These are phyloP conservation scores for Trichoderma lentiforme DNA, from an alignment of 2,329 filamentous ascomycete species.

Conservation along the genomic window DNA sequence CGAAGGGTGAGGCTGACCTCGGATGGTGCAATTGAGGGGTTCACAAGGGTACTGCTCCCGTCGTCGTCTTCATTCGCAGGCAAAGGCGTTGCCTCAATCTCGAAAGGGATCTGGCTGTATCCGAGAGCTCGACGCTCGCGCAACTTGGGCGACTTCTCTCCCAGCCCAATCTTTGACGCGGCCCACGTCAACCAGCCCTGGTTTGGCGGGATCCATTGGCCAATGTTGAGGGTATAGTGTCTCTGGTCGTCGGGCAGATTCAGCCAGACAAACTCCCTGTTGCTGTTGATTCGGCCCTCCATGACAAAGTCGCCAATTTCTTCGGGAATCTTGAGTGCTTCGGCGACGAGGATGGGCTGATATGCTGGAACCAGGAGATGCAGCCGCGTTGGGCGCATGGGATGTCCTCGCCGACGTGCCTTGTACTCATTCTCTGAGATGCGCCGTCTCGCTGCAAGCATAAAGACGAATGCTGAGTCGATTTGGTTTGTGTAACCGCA, in stretches of 20 bases:
- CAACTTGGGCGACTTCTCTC: conserved; percentile 21
- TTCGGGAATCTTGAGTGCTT: conserved; percentile 35
- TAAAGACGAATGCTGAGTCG: conserved; percentile 39
- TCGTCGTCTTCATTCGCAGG: conserved; percentile 1
- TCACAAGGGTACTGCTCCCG: conserved; percentile 15
- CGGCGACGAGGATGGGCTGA: conserved; percentile 36
- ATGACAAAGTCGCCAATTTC: conserved; percentile 38
- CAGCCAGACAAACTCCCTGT: conserved; percentile 37
- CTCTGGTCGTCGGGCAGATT: conserved; percentile 36
- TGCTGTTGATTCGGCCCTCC: conserved; percentile 39
- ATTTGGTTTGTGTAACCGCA: conserved; percentile 41
- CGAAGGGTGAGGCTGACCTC: background rate
- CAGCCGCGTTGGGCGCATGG: conserved; percentile 28
- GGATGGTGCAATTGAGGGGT: conserved; percentile 9
- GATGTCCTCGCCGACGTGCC: conserved; percentile 24
- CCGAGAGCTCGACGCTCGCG: conserved; percentile 29
- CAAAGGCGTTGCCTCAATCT: background rate
- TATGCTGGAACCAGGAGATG: conserved; percentile 41
- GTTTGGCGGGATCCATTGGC: conserved; percentile 32
- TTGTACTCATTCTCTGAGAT: conserved; percentile 27
- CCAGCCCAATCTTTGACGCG: conserved; percentile 28
- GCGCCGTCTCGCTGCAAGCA: conserved; percentile 33
- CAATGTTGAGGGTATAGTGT: conserved; percentile 32
- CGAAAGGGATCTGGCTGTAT: conserved; percentile 19
- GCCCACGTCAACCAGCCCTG: conserved; percentile 29